phyloP scores from a whole-genome alignment of 192 early-diverging fungal species.

The Entophlyctis luteolus region DNA sequence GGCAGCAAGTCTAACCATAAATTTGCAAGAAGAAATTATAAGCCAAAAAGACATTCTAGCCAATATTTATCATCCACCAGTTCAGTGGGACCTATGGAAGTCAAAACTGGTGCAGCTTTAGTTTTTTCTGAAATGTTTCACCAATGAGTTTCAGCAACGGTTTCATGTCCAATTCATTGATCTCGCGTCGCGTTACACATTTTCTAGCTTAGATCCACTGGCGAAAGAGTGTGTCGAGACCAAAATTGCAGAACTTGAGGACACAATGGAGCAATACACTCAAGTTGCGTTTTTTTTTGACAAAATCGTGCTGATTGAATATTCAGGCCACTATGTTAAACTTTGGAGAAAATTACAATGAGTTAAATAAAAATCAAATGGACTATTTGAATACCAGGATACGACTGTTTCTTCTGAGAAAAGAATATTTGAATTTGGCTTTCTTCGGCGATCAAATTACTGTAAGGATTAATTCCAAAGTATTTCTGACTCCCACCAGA shows the following conservation, averaged over 20 bases:
- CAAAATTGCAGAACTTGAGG: conserved; percentile 47
- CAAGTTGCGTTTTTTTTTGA: conserved; percentile 15
- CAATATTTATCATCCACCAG: background rate
- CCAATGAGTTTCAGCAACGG: no score
- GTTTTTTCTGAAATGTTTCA: no score
- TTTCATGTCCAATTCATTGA: conserved; percentile 5
- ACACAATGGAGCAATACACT: conserved; percentile 45
- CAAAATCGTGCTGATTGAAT: background rate
- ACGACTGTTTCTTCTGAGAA: conserved; percentile 36
- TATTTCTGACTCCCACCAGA: conserved; percentile 7
- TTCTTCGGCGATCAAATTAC: conserved; percentile 22
- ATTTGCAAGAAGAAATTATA: conserved; percentile 18
- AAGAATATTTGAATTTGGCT: conserved; percentile 31
- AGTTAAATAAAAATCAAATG: conserved; percentile 42
- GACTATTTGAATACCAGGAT: conserved; percentile 42
- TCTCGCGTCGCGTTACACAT: conserved; percentile 30
- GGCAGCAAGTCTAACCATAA: conserved; percentile 1
- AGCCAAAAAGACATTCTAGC: conserved; percentile 18
- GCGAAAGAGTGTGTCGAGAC: conserved; percentile 42
- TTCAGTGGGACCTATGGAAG: background rate
- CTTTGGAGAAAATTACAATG: conserved; percentile 47
- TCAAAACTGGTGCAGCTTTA: background rate
- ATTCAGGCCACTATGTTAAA: conserved; percentile 24
- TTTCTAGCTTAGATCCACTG: conserved; percentile 27
- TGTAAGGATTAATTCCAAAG: background rate